phyloP scores from a whole-genome alignment of 768 basidiomycete species.

The Tubosaeta sp. region DNA sequence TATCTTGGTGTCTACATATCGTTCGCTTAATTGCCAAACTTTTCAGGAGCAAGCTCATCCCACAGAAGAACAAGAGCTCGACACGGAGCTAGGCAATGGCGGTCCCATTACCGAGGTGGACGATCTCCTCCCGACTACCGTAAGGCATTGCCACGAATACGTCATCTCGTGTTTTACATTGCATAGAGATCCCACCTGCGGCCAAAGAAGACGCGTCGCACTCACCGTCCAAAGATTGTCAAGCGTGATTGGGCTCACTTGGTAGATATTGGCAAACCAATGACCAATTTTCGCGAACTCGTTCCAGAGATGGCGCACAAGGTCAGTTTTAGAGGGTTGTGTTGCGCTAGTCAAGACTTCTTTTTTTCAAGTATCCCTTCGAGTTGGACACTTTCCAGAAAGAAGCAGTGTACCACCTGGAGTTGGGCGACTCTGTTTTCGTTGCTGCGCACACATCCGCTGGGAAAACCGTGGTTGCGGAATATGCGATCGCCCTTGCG shows the following conservation, averaged over 20 bases:
- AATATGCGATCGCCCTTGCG: conserved; percentile 96
- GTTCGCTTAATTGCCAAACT: conserved; percentile 24
- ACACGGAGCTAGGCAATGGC: conserved; percentile 11
- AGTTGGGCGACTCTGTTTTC: conserved; percentile 96
- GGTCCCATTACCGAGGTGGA: conserved; percentile 56
- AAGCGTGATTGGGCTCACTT: conserved; percentile 99
- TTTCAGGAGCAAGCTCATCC: conserved; percentile 19
- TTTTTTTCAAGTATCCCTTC: conserved; percentile 84
- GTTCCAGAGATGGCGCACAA: conserved; percentile 97
- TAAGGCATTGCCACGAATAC: conserved; percentile 17
- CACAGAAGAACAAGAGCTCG: conserved; percentile 22
- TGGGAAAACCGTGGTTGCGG: conserved; percentile 98
- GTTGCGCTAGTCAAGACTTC: conserved; percentile 4
- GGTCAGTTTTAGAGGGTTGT: conserved; percentile 37
- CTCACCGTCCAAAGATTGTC: conserved; percentile 46
- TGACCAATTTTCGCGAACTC: conserved; percentile 84
- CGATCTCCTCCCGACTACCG: conserved; percentile 67
- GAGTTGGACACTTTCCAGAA: conserved; percentile 98
- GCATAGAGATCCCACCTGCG: conserved; percentile 50
- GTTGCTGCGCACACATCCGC: conserved; percentile 99
- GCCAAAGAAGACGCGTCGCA: conserved; percentile 43
- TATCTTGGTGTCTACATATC: conserved; percentile 3
- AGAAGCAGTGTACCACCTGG: conserved; percentile 95
- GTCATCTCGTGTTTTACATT: conserved; percentile 4
- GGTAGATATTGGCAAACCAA: conserved; percentile 87